Conservation (phyloP, 176 grass and related monocot species). For the Saccharum spontaneum region DNA sequence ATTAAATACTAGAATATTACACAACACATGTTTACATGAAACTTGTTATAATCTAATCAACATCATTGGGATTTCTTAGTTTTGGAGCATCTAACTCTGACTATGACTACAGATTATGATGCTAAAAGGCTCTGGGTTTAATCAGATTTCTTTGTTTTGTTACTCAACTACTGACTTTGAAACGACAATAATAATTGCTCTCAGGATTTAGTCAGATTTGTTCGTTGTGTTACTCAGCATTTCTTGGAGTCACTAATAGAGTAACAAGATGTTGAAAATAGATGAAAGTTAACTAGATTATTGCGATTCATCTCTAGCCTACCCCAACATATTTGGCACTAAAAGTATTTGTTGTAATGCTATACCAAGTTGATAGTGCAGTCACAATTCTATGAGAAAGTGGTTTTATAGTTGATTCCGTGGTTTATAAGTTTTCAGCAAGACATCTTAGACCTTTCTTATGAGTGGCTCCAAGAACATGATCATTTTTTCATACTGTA, state of each 20-base stretch:
- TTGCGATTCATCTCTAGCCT: neutral
- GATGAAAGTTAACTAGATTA: neutral
- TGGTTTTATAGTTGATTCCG: neutral
- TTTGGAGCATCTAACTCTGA: too few relatives aligned
- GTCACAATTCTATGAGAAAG: neutral
- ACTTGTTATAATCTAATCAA: too few relatives aligned
- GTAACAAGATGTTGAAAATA: neutral
- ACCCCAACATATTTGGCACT: neutral
- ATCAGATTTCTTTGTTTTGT: too few relatives aligned
- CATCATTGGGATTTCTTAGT: too few relatives aligned
- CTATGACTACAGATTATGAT: too few relatives aligned
- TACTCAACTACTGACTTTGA: neutral
- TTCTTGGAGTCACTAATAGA: neutral
- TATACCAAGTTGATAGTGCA: slow-evolving; percentile 12
- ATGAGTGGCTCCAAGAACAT: neutral
- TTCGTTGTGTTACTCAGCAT: neutral
- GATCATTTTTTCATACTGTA: neutral
- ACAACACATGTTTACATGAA: too few relatives aligned
- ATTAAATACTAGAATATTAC: too few relatives aligned
- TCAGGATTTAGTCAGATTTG: neutral
- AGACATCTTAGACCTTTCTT: neutral
- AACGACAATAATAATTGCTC: neutral
- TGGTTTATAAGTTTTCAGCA: neutral
- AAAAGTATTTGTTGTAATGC: neutral
- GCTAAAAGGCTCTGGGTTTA: neutral